Evolutionary conservation across 805 yeast species (phyloP), one percentile per base, ranked within the genome.

Genomic region (Metschnikowia matae): DNA sequence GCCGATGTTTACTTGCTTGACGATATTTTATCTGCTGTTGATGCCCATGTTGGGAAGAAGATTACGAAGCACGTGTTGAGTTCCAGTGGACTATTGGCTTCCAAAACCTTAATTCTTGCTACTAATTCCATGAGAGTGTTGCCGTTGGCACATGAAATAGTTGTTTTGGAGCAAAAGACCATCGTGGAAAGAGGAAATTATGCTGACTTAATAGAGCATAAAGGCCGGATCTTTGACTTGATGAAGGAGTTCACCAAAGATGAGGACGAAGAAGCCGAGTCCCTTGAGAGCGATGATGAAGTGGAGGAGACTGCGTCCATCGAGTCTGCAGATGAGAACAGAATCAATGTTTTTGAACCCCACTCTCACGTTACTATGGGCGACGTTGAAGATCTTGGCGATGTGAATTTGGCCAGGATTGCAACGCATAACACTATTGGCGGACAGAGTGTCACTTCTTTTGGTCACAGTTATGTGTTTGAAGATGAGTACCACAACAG

Each of bases 21-120:
- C 67, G 90, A 84, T 61, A 74, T 84, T 23, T 68, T 84, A 50
- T 78, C 85, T 55, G 89, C 89, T 2, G 90, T 84, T 17, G 90
- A 84, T 68, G 82, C 87, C 2, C 84, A 84, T 61, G 90, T 84
- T 45, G 82, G 85, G 41, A 77, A 71, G 53, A 77, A 74, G 48
- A 77, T 82, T 48, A 75, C 80, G 54, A 70, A 78, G 5, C 59
- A 73, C 36, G 85, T 83, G 14, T 57, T 68, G 46, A 50, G 67
- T 37, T 60, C 82, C 15, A 70, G 74, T 34, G 87, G 87, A 23
- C 55, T 83, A 13, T 65, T 83, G 45, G 67, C 69, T 7, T 63
- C 76, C 2, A 82, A 81, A 56, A 79, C 86, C 3, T 70, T 80
- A 31, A 68, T 83, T 37, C 67, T 83, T 47, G 75, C 85, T 3